Conservation (phyloP, 495 filamentous ascomycete genomes). For the Apiosordaria backusii region DNA sequence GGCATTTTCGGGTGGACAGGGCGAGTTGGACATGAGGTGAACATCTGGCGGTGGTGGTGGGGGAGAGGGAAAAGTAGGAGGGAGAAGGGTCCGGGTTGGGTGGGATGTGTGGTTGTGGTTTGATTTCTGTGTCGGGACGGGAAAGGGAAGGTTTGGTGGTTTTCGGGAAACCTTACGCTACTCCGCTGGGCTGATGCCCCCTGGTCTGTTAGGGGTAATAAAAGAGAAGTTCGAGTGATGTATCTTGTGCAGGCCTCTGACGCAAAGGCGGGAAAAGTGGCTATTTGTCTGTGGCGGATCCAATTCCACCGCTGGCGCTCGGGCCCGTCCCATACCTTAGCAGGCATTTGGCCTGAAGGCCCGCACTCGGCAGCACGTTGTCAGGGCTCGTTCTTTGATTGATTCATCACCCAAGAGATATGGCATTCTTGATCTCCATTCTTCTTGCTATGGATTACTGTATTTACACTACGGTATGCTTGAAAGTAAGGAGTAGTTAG, state of each 20-base stretch:
- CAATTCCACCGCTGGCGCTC: conserved; percentile 1
- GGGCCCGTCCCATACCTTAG: conserved; percentile 2
- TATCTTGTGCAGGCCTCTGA: conserved; percentile 16
- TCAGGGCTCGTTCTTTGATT: not conserved
- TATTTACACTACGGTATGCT: not conserved
- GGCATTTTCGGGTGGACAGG: conserved; percentile 45
- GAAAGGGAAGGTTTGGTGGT: not conserved
- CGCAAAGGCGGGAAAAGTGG: conserved; percentile 21
- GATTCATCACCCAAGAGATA: not conserved
- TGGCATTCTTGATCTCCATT: not conserved
- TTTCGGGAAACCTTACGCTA: conserved; percentile 2
- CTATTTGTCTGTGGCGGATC: conserved; percentile 20
- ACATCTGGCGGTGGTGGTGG: conserved; percentile 44
- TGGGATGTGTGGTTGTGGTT: conserved; percentile 7
- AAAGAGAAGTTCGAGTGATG: conserved; percentile 14
- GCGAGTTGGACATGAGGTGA: conserved; percentile 49
- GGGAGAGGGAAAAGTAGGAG: conserved; percentile 28
- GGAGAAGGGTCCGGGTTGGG: conserved; percentile 5
- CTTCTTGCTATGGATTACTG: not conserved
- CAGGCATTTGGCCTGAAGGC: not conserved
- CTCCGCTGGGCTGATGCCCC: not conserved
- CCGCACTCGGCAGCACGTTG: not conserved
- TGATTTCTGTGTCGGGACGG: not conserved
- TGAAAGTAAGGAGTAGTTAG: not conserved
- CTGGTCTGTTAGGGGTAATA: not conserved